Evolutionary conservation across 345 rosid species (phyloP).

Genomic region (Cardiospermum halicacabum): DNA sequence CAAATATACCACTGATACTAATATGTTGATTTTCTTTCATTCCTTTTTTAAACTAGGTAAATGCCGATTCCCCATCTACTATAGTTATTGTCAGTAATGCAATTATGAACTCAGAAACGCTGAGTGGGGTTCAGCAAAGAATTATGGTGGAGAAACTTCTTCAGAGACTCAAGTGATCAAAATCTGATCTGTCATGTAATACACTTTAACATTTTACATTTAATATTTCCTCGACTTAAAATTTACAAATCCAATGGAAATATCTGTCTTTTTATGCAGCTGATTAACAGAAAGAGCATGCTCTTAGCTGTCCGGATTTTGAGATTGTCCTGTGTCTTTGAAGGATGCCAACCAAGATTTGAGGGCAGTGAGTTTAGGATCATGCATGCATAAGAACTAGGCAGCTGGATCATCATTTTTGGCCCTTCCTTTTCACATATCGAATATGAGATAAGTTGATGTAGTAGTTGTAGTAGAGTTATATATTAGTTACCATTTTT

Average conservation of each 20-base stretch:
- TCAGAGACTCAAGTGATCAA: slow-evolving; percentile 43
- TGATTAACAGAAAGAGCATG: neutral
- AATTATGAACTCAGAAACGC: slow-evolving; percentile 61
- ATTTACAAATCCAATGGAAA: neutral
- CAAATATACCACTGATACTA: neutral
- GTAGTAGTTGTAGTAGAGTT: neutral
- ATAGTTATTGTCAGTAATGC: slow-evolving; percentile 57
- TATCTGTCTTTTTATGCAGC: neutral
- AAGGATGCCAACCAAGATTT: neutral
- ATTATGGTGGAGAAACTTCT: slow-evolving; percentile 73
- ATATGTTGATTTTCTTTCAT: neutral
- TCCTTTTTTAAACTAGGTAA: slow-evolving; percentile 31
- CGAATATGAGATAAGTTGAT: neutral
- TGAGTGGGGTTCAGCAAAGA: slow-evolving; percentile 63
- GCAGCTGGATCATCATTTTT: neutral
- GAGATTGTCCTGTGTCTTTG: neutral
- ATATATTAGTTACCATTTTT: neutral
- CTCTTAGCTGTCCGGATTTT: neutral
- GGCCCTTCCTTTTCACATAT: neutral
- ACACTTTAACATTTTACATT: neutral
- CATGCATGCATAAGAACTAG: neutral
- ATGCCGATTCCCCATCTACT: slow-evolving; percentile 54
- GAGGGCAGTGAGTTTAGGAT: neutral
- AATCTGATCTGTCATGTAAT: neutral
- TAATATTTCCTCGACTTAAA: neutral